Evolutionary conservation across 192 early-diverging fungal genomes (phyloP).

Genomic region (Podila epigama): DNA sequence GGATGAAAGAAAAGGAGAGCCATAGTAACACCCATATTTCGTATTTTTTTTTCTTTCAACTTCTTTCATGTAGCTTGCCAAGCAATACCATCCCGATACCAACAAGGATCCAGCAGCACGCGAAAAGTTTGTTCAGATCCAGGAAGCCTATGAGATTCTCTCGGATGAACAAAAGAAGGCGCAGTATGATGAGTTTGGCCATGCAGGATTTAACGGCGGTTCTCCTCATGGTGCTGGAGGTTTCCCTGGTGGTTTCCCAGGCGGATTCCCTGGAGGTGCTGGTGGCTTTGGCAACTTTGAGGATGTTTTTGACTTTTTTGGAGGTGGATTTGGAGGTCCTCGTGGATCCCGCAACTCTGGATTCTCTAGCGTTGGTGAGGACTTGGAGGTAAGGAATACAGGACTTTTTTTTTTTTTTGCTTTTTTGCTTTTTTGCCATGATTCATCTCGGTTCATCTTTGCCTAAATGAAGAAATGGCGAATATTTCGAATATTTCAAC

Average conservation of each 20-base stretch:
- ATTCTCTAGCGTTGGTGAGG: conserved; percentile 41
- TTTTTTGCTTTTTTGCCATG: conserved; percentile 41
- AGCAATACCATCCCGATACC: conserved; percentile 98
- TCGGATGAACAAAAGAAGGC: conserved; percentile 92
- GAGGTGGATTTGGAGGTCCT: conserved; percentile 58
- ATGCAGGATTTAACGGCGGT: conserved; percentile 45
- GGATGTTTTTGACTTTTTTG: conserved; percentile 80
- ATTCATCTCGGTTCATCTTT: too few species aligned
- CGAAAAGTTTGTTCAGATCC: conserved; percentile 97
- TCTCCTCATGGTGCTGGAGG: conserved; percentile 59
- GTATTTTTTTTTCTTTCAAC: not conserved
- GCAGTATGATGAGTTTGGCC: conserved; percentile 93
- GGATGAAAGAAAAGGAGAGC: not conserved
- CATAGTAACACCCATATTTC: not conserved
- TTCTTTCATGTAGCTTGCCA: conserved; percentile 73
- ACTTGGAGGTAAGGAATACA: conserved; percentile 25
- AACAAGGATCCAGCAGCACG: conserved; percentile 92
- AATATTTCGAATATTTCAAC: not conserved
- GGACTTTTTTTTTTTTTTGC: conserved; percentile 43
- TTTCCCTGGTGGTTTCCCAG: conserved; percentile 65
- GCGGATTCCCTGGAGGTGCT: conserved; percentile 63
- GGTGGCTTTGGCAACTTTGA: conserved; percentile 63
- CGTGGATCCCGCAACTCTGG: conserved; percentile 17
- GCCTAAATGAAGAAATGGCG: conserved; percentile 30
- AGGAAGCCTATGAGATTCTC: conserved; percentile 96